Evolutionary conservation across 2,329 filamentous ascomycete genomes (phyloP).

Genomic region (Stagonosporopsis cucurbitacearum): DNA sequence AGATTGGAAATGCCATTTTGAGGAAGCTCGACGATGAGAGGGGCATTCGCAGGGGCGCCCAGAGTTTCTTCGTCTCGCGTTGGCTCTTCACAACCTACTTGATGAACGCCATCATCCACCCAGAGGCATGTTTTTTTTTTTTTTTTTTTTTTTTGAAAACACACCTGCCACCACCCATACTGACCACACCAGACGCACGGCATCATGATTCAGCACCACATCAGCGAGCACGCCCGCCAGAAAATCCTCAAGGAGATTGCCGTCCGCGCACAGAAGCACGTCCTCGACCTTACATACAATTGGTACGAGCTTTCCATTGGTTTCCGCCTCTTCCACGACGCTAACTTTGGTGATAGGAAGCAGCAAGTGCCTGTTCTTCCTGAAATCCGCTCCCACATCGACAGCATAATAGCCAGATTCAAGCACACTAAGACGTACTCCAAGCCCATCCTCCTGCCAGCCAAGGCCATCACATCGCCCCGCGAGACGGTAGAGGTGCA

Average conservation of each 20-base stretch:
- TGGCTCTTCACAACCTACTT: conserved; percentile 94
- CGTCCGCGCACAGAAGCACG: conserved; percentile 77
- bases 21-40: conserved; percentile 73
- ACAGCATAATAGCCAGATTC: conserved; percentile 73
- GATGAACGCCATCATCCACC: conserved; percentile 81
- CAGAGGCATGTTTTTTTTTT: conserved; percentile 67
- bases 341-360: conserved; percentile 51
- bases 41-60: conserved; percentile 71
- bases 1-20: conserved; percentile 83
- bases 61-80: conserved; percentile 84
- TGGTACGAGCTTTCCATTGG: conserved; percentile 61
- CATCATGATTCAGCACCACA: conserved; percentile 85
- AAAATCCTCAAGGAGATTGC: conserved; percentile 76
- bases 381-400: conserved; percentile 71
- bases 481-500: conserved; percentile 80
- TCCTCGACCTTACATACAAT: conserved; percentile 74
- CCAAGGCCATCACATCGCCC: conserved; percentile 73
- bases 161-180: too few relatives aligned
- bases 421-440: conserved; percentile 51
- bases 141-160: too few relatives aligned
- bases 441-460: conserved; percentile 69
- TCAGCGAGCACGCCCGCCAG: conserved; percentile 87
- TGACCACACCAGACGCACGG: conserved; percentile 59
- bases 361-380: conserved; percentile 69
- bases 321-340: conserved; percentile 17